Base-by-base conservation (phyloP, 768 basidiomycete species). In the Pleurotus djamor region DNA sequence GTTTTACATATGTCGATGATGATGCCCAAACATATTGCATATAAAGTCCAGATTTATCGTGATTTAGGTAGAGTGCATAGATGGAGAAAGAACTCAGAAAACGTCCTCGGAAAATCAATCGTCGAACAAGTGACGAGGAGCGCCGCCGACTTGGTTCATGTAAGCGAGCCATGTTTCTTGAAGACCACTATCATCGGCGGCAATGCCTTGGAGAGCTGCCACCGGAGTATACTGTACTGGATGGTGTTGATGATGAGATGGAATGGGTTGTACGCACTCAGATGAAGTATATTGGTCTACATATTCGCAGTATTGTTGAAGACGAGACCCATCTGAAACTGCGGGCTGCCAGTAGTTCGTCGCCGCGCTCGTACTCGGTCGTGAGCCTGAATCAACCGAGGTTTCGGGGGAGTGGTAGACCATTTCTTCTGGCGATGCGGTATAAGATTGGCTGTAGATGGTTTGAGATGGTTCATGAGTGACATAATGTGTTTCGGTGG, bases 141-240 rank as follows among this genome's bases (percentile, higher is more conserved):
- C 74, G 50, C 75, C 76, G 64, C 75, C 76, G 64, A 80, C 79
- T 75, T 79, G 28, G 60, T 80, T 77, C 77, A 87, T 83, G 72
- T 87, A 90, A 59, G 82, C 77, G 67, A 82, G 79, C 88, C 88
- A 90, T 8, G 87, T 87, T 71, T 88, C 87, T 69, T 85, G 83
- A 58, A 88, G 63, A 49, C 81, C 77, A 52, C 75, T 73, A 66
- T 85, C 84, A 56, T 84, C 83, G 34, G 79, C 80, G 7, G 79
- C 79, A 55, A 81, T 78, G 0, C 79, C 80, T 12, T 72, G 71
- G 63, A 81, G 66, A 9, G 77, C 80, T 44, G 67, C 75, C 14
- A 76, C 76, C 4, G 81, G 80, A 0, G 83, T 28, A 28, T 28
- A 28, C 21, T 28, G 21, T 28, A 28, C 21, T 28, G 21, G 21